phyloP scores from a whole-genome alignment of 2,329 filamentous ascomycete genomes.

The Fusarium fujikuroi region DNA sequence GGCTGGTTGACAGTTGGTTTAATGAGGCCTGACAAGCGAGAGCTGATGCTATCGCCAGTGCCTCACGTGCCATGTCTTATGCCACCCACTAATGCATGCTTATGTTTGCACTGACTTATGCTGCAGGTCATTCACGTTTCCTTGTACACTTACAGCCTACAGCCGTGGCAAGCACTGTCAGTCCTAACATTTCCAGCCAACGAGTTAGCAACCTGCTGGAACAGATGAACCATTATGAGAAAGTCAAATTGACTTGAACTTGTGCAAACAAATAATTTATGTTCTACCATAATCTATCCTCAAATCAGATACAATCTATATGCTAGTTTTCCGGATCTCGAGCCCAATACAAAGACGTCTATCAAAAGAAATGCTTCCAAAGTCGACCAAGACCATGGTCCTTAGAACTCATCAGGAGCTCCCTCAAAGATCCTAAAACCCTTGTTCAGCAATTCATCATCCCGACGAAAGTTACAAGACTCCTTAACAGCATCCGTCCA shows the following conservation, averaged over 20 bases:
- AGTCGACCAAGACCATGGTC: background rate
- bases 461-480: background rate
- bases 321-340: accelerated
- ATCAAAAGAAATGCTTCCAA: background rate
- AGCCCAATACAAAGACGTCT: too few relatives aligned
- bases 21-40: background rate
- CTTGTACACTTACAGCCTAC: too few relatives aligned
- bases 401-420: background rate
- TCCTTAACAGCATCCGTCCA: background rate
- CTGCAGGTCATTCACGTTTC: background rate
- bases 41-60: background rate
- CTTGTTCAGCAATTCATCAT: background rate
- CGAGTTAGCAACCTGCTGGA: background rate
- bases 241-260: too few relatives aligned
- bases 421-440: background rate
- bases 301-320: background rate
- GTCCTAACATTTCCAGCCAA: too few relatives aligned
- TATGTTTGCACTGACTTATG: background rate
- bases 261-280: background rate
- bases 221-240: background rate
- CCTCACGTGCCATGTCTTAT: background rate
- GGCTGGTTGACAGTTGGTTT: background rate
- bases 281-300: background rate
- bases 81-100: background rate
- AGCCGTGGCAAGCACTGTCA: background rate